phyloP scores from a whole-genome alignment of 1,284 basidiomycete genomes.

The Gomphus bonarii region DNA sequence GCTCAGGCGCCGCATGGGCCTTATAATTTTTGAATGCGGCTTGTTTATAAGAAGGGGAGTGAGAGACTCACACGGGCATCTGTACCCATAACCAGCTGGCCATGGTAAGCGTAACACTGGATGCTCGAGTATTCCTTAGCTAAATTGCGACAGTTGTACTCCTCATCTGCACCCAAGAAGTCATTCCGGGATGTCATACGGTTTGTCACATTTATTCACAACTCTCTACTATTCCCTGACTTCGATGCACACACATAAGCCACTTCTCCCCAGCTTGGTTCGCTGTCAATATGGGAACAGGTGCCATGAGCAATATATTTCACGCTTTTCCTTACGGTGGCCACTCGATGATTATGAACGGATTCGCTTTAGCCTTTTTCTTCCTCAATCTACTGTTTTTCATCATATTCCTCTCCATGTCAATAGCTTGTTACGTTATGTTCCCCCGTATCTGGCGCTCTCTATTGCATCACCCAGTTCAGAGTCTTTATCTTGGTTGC shows the following conservation, averaged over 20 bases:
- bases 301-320: conserved; percentile 43
- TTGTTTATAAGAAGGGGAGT: no score
- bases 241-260: conserved; percentile 15
- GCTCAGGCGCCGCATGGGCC: no score
- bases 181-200: conserved; percentile 3
- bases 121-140: neutral
- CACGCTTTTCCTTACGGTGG: conserved; percentile 42
- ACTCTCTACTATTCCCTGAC: neutral
- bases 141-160: neutral
- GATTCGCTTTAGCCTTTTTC: conserved; percentile 45
- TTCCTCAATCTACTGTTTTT: conserved; percentile 60
- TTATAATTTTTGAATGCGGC: no score
- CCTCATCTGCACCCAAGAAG: neutral
- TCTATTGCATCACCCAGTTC: conserved; percentile 49
- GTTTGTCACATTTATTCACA: neutral
- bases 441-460: conserved; percentile 47
- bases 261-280: conserved; percentile 43
- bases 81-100: no score
- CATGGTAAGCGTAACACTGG: neutral
- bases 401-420: conserved; percentile 38
- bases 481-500: conserved; percentile 59
- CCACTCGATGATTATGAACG: conserved; percentile 28
- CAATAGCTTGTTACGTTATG: conserved; percentile 40
- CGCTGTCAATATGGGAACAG: conserved; percentile 48
- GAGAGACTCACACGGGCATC: no score